phyloP scores from a whole-genome alignment of 768 basidiomycete species.

The Mycena galopus region DNA sequence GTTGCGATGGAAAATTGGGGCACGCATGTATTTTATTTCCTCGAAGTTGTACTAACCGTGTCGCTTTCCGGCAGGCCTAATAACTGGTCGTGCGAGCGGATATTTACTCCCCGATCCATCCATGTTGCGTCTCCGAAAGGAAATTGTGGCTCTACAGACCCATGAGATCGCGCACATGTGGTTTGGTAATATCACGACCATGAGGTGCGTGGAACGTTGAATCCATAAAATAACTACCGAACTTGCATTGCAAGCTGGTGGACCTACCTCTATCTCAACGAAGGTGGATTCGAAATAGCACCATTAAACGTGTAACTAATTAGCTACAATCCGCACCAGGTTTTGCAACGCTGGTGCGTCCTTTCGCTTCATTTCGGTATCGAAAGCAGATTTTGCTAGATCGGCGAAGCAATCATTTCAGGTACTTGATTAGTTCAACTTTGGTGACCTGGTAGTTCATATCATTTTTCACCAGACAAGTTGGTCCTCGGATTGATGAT shows the following conservation, averaged over 20 bases:
- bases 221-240: neutral
- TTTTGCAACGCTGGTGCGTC: slow-evolving; percentile 38
- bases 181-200: slow-evolving; percentile 81
- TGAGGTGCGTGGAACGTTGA: slow-evolving; percentile 56
- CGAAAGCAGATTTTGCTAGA: slow-evolving; percentile 44
- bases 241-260: slow-evolving; percentile 49
- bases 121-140: slow-evolving; percentile 66
- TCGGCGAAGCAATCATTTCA: slow-evolving; percentile 76
- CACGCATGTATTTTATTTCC: neutral
- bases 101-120: slow-evolving; percentile 71
- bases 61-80: slow-evolving; percentile 59
- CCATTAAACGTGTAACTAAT: neutral
- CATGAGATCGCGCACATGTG: slow-evolving; percentile 78
- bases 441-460: slow-evolving; percentile 14
- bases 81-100: slow-evolving; percentile 77
- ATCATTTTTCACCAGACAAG: slow-evolving; percentile 14
- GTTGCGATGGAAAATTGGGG: slow-evolving; percentile 32
- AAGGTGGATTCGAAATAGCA: slow-evolving; percentile 51
- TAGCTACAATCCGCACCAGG: slow-evolving; percentile 12
- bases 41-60: neutral
- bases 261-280: slow-evolving; percentile 70
- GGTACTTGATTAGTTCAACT: slow-evolving; percentile 50
- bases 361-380: neutral
- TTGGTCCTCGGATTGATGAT: neutral
- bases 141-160: slow-evolving; percentile 71